phyloP scores from a whole-genome alignment of 139 green algal species.

The Microglena sp. region DNA sequence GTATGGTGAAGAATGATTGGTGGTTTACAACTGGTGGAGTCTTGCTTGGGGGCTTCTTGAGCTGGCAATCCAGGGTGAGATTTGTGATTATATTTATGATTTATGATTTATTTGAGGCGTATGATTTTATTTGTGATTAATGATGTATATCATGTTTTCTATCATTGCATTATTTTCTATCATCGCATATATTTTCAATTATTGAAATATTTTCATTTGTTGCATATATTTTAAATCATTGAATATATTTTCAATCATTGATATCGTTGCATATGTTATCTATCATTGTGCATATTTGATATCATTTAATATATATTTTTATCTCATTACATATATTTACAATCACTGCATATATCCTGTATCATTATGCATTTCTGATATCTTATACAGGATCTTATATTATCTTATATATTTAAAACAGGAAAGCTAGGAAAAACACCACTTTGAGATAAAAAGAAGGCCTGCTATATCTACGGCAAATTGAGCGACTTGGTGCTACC shows the following conservation, averaged over 20 bases:
- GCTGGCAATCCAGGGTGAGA: neutral
- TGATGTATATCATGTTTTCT: neutral
- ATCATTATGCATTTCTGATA: too few species aligned
- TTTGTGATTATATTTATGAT: neutral
- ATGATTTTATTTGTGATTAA: neutral
- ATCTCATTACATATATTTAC: too few species aligned
- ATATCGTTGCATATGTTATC: neutral
- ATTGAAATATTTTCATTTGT: neutral
- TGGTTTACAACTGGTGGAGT: constrained; percentile 16
- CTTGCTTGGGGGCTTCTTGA: constrained; percentile 1
- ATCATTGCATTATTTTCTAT: neutral
- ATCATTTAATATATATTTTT: too few species aligned
- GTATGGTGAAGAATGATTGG: constrained; percentile 17
- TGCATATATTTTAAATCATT: neutral
- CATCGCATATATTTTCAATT: neutral
- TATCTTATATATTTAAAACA: too few species aligned
- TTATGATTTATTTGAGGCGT: neutral
- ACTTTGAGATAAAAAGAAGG: too few species aligned
- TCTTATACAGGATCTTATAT: too few species aligned
- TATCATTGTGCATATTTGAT: neutral
- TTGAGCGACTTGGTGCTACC: too few species aligned
- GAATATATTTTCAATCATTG: neutral
- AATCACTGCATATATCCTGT: too few species aligned
- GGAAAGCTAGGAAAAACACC: too few species aligned
- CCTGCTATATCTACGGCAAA: too few species aligned